phyloP scores from a whole-genome alignment of 2,329 filamentous ascomycete genomes.

The Trichoderma sp. region DNA sequence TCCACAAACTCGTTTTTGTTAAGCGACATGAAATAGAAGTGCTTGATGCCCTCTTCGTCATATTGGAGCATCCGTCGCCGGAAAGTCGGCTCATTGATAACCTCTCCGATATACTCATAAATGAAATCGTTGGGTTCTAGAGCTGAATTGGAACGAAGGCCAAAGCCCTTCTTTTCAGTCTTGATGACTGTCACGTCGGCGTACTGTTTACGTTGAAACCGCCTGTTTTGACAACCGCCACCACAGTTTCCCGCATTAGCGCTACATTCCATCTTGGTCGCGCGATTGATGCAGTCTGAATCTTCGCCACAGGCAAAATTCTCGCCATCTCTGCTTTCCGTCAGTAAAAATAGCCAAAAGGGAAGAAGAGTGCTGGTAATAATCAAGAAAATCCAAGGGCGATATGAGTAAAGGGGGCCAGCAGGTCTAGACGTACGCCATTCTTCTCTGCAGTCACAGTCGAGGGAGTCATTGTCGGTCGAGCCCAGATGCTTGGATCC shows the following conservation, averaged over 20 bases:
- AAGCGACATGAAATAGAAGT: constrained; percentile 99
- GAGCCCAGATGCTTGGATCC: constrained; percentile 88
- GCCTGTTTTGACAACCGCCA: constrained; percentile 85
- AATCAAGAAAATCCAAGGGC: neutral
- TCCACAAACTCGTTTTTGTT: constrained; percentile 97
- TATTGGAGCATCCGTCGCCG: constrained; percentile 90
- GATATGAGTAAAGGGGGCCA: neutral
- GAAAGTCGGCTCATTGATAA: constrained; percentile 91
- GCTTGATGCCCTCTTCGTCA: constrained; percentile 94
- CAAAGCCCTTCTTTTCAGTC: constrained; percentile 96
- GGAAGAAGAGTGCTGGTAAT: neutral
- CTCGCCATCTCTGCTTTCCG: constrained; percentile 51
- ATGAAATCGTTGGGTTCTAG: constrained; percentile 87
- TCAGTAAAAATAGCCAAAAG: constrained; percentile 6
- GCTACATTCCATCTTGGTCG: constrained; percentile 94
- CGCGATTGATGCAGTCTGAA: constrained; percentile 97
- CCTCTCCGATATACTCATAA: constrained; percentile 97
- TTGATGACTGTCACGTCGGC: constrained; percentile 93
- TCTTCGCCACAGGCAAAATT: constrained; percentile 94
- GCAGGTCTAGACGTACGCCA: constrained; percentile 71
- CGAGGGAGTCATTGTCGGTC: constrained; percentile 85
- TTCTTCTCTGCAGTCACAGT: constrained; percentile 93
- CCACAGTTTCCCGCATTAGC: constrained; percentile 82
- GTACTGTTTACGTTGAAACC: constrained; percentile 88
- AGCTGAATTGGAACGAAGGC: constrained; percentile 77